Evolutionary conservation across 805 yeast genomes (phyloP), one percentile per base, ranked within the genome.

Genomic region (Suhomyces pyralidae): DNA sequence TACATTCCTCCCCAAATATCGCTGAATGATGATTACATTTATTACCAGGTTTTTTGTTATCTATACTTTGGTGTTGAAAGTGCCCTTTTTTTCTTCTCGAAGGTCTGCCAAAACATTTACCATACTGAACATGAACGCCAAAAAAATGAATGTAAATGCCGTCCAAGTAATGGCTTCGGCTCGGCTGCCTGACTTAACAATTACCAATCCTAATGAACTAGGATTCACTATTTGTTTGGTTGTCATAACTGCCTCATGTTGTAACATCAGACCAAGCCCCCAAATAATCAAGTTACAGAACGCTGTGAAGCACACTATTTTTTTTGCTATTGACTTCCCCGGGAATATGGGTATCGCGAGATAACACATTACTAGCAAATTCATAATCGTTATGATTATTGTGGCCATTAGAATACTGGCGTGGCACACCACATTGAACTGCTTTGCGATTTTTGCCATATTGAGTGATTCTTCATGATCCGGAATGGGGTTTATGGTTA

Each of bases 231-330:
- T 61, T n/a, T 62, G 58, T 7, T 62, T 58, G 4, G 80, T 75
- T 2, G 84, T 68, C 38, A 69, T 70, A 0, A 77, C 73, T 0
- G 86, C 86, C 48, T 84, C 82, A 58, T 82, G 83, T 48, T 78
- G 78, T 72, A 87, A 78, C 80, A 84, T 83, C 0, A 88, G 73
- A 2, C 88, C 88, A 26, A 83, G 66, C 0, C 87, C 88, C 86
- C 88, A 84, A 2, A 83, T 43, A 3, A 84, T 61, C 5, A 76
- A 70, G 12, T 52, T 48, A 28, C 48, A 30, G 17, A 47, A 28
- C 17, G 79, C 66, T 25, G 79, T 5, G 59, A 58, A 54, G 71
- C 61, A 49, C 60, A 62, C 25, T 60, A 58, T 49, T 57, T 67
- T 53, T 58, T 66, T 20, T 62, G 73, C 44, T 47, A 63, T 15